These are phyloP conservation scores for Dactylellina parvicollis DNA, from an alignment of 2,329 filamentous ascomycete species.

Conservation along the genomic window DNA sequence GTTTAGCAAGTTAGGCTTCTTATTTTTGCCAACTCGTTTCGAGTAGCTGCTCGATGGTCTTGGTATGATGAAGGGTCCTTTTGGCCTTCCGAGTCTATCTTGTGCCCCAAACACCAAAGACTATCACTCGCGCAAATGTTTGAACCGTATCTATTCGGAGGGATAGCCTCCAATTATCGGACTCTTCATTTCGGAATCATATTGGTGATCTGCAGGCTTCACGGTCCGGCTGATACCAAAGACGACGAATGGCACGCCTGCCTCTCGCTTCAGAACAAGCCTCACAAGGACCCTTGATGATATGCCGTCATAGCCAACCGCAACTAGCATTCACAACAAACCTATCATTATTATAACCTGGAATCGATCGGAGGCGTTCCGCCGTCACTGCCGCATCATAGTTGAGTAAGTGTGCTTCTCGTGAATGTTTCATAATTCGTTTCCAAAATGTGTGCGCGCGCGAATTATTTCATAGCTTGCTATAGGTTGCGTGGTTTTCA, in stretches of 20 bases:
- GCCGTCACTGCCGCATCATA: conserved; percentile 24
- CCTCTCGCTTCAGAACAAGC: background rate
- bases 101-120: background rate
- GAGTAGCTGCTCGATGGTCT: background rate
- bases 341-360: background rate
- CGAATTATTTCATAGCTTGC: background rate
- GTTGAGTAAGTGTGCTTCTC: background rate
- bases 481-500: background rate
- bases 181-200: background rate
- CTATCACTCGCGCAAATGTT: background rate
- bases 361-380: background rate
- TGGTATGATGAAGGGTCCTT: conserved; percentile 2
- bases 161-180: background rate
- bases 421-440: background rate
- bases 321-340: background rate
- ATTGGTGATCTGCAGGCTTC: background rate
- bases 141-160: background rate
- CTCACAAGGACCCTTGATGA: background rate
- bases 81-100: background rate
- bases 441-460: background rate
- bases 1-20: background rate
- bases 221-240: background rate
- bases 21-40: conserved; percentile 6
- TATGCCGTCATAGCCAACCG: conserved; percentile 6
- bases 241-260: background rate